Evolutionary conservation across 139 green algal genomes (phyloP).

Genomic region (Chlamydomonas incerta): DNA sequence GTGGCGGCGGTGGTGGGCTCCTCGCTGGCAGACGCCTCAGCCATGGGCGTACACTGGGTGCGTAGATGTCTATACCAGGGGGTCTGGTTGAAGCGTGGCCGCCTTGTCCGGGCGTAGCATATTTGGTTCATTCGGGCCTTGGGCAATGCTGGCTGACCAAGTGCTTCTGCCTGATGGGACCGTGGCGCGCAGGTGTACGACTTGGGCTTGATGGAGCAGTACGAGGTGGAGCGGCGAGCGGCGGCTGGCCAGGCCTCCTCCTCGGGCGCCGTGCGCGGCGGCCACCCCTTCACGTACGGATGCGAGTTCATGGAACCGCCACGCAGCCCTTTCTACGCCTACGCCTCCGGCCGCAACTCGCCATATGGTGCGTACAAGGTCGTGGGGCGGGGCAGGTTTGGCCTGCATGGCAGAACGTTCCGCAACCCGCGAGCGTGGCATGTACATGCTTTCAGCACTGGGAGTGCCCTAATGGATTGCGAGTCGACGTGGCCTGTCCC

Average conservation of each 20-base stretch:
- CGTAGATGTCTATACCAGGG: too few relatives aligned
- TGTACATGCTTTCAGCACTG: too few relatives aligned
- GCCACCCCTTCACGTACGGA: constrained; percentile 19
- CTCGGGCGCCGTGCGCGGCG: neutral
- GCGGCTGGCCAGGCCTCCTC: neutral
- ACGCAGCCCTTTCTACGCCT: constrained; percentile 65
- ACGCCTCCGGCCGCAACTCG: constrained; percentile 58
- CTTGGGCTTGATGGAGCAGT: constrained; percentile 11
- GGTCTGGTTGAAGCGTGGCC: too few relatives aligned
- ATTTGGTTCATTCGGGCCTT: too few relatives aligned
- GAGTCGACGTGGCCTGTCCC: too few relatives aligned
- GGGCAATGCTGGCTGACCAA: too few relatives aligned
- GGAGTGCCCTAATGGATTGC: too few relatives aligned
- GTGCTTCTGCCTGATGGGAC: too few relatives aligned
- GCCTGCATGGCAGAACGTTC: too few relatives aligned
- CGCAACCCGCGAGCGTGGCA: too few relatives aligned
- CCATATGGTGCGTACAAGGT: constrained; percentile 70
- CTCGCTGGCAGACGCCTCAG: constrained; percentile 57
- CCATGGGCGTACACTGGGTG: constrained; percentile 57
- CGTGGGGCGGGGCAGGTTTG: constrained; percentile 53
- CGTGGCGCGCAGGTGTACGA: constrained; percentile 54
- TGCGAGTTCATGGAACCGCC: constrained; percentile 72
- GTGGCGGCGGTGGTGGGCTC: constrained; percentile 34
- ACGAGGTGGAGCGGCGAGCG: constrained; percentile 10
- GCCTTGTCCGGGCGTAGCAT: too few relatives aligned